phyloP scores from a whole-genome alignment of 768 basidiomycete genomes.

The Lyophyllum decastes region DNA sequence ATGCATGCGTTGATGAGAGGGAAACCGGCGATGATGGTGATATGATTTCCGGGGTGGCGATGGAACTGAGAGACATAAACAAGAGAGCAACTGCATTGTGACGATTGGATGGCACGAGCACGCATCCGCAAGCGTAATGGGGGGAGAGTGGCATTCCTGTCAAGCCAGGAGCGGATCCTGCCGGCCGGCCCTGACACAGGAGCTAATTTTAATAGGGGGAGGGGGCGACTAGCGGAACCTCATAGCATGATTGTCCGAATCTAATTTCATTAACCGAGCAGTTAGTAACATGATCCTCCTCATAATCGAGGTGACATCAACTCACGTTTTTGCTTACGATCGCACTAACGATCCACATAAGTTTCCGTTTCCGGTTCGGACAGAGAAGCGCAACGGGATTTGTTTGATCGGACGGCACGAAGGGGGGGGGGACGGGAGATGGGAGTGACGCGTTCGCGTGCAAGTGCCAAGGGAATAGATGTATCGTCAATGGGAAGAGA shows the following conservation, averaged over 20 bases:
- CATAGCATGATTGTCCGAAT: constrained; percentile 31
- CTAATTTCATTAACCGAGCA: constrained; percentile 9
- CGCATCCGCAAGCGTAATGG: too few species aligned
- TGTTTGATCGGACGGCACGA: background rate
- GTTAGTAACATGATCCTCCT: background rate
- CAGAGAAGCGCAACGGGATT: background rate
- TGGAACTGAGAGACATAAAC: background rate
- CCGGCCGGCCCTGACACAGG: too few species aligned
- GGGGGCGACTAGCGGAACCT: background rate
- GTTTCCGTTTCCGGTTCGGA: background rate
- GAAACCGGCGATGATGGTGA: background rate
- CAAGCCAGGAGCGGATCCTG: too few species aligned
- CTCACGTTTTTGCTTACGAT: constrained; percentile 74
- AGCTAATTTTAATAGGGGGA: background rate
- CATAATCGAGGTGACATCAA: constrained; percentile 17
- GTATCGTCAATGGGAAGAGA: constrained; percentile 14
- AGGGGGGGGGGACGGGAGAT: background rate
- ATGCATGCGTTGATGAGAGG: too few species aligned
- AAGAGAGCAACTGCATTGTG: background rate
- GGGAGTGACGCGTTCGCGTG: too few species aligned
- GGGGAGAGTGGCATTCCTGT: too few species aligned
- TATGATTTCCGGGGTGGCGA: background rate
- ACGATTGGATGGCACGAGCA: too few species aligned
- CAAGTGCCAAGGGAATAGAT: background rate
- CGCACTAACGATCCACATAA: constrained; percentile 41